phyloP scores from a whole-genome alignment of 768 basidiomycete species.

The Boletus reticulatus region DNA sequence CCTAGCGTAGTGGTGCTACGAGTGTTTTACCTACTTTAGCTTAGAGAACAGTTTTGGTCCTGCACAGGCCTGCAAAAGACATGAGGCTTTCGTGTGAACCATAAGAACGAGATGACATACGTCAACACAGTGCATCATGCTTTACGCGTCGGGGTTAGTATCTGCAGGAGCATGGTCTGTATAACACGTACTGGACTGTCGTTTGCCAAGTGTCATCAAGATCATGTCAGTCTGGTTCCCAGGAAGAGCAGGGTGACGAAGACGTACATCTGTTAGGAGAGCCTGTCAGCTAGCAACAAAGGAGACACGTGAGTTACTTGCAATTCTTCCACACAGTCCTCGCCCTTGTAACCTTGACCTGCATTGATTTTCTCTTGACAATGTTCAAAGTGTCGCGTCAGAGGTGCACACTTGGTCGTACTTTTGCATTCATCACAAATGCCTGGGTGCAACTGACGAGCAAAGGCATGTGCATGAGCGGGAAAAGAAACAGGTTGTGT shows the following conservation, averaged over 20 bases:
- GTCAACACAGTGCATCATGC: slow-evolving; percentile 93
- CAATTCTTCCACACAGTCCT: slow-evolving; percentile 93
- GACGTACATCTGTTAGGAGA: slow-evolving; percentile 24
- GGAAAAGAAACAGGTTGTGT: neutral
- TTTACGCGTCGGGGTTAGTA: slow-evolving; percentile 27
- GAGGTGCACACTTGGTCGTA: slow-evolving; percentile 59
- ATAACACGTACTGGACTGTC: slow-evolving; percentile 64
- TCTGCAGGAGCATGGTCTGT: neutral
- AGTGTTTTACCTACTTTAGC: slow-evolving; percentile 38
- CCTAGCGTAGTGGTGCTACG: slow-evolving; percentile 15
- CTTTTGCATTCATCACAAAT: slow-evolving; percentile 76
- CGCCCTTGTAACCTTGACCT: slow-evolving; percentile 83
- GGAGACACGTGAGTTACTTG: slow-evolving; percentile 37
- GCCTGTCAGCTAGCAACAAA: neutral
- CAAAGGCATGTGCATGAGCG: neutral
- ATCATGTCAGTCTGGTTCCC: slow-evolving; percentile 7
- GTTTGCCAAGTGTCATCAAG: neutral
- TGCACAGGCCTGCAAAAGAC: slow-evolving; percentile 41
- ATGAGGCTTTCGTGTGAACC: neutral
- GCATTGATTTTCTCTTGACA: slow-evolving; percentile 84
- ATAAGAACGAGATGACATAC: slow-evolving; percentile 43
- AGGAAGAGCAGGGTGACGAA: neutral
- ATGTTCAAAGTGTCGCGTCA: slow-evolving; percentile 83
- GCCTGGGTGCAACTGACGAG: slow-evolving; percentile 57
- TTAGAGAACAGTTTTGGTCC: slow-evolving; percentile 84